Evolutionary conservation across 768 basidiomycete species (phyloP).

Genomic region (Dioszegia aurantiaca): DNA sequence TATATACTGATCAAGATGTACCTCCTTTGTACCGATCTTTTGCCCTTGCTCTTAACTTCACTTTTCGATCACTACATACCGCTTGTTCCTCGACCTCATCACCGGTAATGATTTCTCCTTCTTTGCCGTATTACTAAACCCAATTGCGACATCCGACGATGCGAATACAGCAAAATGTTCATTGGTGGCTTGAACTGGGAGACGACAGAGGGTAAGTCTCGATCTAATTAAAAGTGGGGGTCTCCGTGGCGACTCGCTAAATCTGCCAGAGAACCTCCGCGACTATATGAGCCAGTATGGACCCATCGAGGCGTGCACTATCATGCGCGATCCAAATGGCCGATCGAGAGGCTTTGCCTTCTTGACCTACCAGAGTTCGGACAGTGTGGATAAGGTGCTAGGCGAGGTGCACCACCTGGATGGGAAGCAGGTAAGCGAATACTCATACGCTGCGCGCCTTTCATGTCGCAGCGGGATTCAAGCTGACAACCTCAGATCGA

Average conservation of each 20-base stretch:
- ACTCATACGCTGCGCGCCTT: constrained; percentile 3
- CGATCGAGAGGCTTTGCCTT: constrained; percentile 97
- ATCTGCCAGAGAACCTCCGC: constrained; percentile 50
- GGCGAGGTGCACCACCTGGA: constrained; percentile 90
- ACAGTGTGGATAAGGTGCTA: constrained; percentile 93
- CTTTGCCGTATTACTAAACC: background rate
- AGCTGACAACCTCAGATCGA: constrained; percentile 71
- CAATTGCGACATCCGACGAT: constrained; percentile 1
- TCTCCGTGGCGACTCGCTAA: background rate
- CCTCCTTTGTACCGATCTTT: background rate
- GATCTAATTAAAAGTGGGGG: background rate
- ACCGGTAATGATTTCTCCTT: constrained; percentile 5
- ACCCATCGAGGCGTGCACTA: constrained; percentile 93
- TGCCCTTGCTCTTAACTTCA: background rate
- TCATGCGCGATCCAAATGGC: constrained; percentile 95
- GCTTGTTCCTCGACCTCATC: background rate
- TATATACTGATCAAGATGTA: constrained; percentile 18
- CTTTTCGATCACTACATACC: background rate
- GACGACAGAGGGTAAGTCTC: constrained; percentile 86
- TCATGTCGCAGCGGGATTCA: background rate
- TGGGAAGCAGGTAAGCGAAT: constrained; percentile 82
- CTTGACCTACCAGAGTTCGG: constrained; percentile 88
- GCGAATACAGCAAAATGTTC: constrained; percentile 86
- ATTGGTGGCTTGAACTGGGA: constrained; percentile 99
- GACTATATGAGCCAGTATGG: constrained; percentile 95